phyloP scores from a whole-genome alignment of 345 rosid genomes.

The Combretum micranthum region DNA sequence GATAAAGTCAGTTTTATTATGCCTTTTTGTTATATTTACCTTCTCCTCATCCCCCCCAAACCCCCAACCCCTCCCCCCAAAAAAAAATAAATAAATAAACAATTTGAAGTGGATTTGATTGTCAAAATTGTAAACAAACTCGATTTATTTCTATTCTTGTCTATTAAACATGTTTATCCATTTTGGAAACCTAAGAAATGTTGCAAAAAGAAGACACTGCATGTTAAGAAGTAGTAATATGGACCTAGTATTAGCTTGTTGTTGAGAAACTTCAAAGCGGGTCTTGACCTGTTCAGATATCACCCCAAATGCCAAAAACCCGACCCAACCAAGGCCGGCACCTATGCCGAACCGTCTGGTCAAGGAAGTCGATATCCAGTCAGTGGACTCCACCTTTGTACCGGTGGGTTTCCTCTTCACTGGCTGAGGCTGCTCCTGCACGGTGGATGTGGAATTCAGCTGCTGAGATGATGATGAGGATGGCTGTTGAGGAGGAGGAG shows the following conservation, averaged over 20 bases:
- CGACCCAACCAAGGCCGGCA: conserved; percentile 90
- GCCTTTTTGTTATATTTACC: too few relatives aligned
- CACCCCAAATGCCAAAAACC: conserved; percentile 70
- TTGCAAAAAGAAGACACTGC: not conserved
- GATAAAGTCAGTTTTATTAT: too few relatives aligned
- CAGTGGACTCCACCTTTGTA: conserved; percentile 50
- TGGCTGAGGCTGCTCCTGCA: conserved; percentile 25
- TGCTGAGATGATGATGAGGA: conserved; percentile 9
- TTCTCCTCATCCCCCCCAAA: too few relatives aligned
- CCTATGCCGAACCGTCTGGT: conserved; percentile 88
- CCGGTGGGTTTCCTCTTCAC: conserved; percentile 27
- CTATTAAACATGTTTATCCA: too few relatives aligned
- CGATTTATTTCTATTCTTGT: too few relatives aligned
- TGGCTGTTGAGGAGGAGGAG: conserved; percentile 27
- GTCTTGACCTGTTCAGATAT: conserved; percentile 88
- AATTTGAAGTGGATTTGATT: too few relatives aligned
- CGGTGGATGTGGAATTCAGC: conserved; percentile 17
- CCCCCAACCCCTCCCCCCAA: too few relatives aligned
- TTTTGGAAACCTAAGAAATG: not conserved
- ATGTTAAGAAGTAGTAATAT: not conserved
- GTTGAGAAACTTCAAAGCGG: conserved; percentile 66
- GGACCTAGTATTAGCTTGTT: conserved; percentile 79
- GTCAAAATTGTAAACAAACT: too few relatives aligned
- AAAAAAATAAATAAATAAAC: too few relatives aligned
- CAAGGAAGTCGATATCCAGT: conserved; percentile 82